Conservation (phyloP, 2,329 filamentous ascomycete genomes). For the Calonectria pauciramosa region DNA sequence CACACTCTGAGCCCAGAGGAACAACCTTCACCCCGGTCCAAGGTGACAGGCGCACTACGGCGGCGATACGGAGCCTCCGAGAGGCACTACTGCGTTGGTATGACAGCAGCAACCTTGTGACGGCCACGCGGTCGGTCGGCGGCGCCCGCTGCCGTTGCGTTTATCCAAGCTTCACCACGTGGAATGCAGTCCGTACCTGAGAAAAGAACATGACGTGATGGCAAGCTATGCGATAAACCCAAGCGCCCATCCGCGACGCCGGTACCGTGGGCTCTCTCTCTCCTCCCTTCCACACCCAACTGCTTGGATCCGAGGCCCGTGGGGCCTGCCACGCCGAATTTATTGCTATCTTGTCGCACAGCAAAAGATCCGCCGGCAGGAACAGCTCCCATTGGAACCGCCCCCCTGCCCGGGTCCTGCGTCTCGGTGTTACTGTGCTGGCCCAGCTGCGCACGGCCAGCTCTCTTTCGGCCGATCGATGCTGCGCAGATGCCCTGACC, state of each 20-base stretch:
- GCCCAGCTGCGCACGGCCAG: slow-evolving; percentile 5
- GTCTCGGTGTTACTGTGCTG: neutral
- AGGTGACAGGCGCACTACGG: neutral
- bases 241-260: neutral
- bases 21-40: neutral
- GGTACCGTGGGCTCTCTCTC: neutral
- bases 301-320: slow-evolving; percentile 2
- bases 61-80: neutral
- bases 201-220: neutral
- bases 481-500: slow-evolving; percentile 1
- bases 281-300: neutral
- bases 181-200: neutral
- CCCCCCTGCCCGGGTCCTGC: neutral
- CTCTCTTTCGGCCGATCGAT: slow-evolving; percentile 8
- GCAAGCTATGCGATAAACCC: neutral
- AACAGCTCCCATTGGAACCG: neutral
- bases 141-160: slow-evolving; percentile 2
- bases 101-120: slow-evolving; percentile 1
- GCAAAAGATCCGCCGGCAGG: neutral
- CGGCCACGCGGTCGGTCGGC: slow-evolving; percentile 5
- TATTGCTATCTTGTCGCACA: neutral
- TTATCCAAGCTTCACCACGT: neutral
- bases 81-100: neutral
- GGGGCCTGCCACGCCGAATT: neutral
- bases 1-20: neutral